A percentile compares a stretch with the other conserved stretches of the same genome.
phyloP scores from a whole-genome alignment of 306 rosid genomes.

The Acmispon strigosus region DNA sequence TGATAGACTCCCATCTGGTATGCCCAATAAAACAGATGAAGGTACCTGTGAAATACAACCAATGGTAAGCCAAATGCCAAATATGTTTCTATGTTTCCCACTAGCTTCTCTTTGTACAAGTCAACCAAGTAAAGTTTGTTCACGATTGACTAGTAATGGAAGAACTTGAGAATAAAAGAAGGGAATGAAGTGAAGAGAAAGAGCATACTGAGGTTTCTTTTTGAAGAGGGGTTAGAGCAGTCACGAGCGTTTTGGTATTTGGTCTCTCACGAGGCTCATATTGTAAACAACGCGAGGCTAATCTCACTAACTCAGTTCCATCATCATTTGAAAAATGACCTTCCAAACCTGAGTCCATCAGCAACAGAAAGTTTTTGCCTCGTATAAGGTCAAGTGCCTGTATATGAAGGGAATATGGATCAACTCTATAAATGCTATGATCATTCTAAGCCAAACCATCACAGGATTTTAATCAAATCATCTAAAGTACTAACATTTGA shows the following conservation, averaged over 20 bases:
- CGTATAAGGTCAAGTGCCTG: constrained; percentile 88
- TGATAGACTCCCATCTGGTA: constrained; percentile 49
- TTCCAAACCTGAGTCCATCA: constrained; percentile 84
- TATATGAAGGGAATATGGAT: constrained; percentile 9
- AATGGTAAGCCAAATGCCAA: constrained; percentile 19
- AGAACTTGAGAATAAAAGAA: not conserved
- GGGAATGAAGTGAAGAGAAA: not conserved
- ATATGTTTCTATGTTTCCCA: constrained; percentile 10
- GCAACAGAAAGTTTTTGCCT: constrained; percentile 58
- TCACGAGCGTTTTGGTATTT: constrained; percentile 67
- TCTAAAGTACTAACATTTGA: not conserved
- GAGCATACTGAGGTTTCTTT: constrained; percentile 69
- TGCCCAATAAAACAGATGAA: constrained; percentile 66
- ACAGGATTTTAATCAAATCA: constrained; percentile 1
- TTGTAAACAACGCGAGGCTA: constrained; percentile 83
- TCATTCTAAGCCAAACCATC: not conserved
- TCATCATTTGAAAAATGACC: constrained; percentile 85
- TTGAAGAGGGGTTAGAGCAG: constrained; percentile 75
- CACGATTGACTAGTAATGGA: not conserved
- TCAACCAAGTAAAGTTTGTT: constrained; percentile 19
- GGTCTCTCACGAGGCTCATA: constrained; percentile 92
- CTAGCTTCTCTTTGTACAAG: constrained; percentile 13
- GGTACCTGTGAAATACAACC: constrained; percentile 53
- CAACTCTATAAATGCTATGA: not conserved
- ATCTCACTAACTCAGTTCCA: constrained; percentile 75